Base-by-base conservation (phyloP, 225 moss, liverwort and hornwort species). In the Sphagnum contortum region DNA sequence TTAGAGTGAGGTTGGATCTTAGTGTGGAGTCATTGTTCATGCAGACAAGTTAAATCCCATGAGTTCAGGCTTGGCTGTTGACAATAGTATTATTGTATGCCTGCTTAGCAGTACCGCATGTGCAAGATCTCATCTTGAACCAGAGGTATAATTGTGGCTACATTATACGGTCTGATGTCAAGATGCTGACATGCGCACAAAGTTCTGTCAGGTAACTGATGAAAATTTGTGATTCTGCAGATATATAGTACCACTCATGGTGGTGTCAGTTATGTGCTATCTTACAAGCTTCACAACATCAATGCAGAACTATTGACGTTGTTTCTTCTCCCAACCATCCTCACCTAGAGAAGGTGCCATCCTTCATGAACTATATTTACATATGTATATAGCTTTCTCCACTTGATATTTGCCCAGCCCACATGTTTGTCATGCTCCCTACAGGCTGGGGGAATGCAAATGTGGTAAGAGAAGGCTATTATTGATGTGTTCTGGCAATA, bases 401-500 rank as follows among this genome's bases (percentile, higher is more conserved):
- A 98, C 71, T 80, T 98, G 5, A 93, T 98, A 64, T 98, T 98
- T 63, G 98, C 98, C 12, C 1, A 29, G 29, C 29, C 29, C 1
- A 29, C 29, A 29, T 29, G 29, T 98, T 93, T 13, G 91, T 87
- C 61, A 98, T 93, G 98, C 89, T 98, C 44, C 89, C 91, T 11
- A 98, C 98, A 9, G 98, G 98, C 68, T 98, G 98, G 93, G 91
- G 98, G 5, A 93, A 93, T 59, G 79, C 98, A 2, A 79, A 83
- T 69, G 73, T 91, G 75, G 77, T 29, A 80, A 0, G 88, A 87
- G 64, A 85, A 89, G 81, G 98, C 93, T 77, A 85, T 98, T 64
- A 90, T 98, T 10, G 98, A 98, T 46, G 98, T 98, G 29, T 93
- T 93, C 54, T 98, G 98, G 98, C 76, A 93, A 49, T 98, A 93